These are phyloP conservation scores for Neonectria magnoliae DNA, from an alignment of 2,329 filamentous ascomycete species.

Conservation along the genomic window DNA sequence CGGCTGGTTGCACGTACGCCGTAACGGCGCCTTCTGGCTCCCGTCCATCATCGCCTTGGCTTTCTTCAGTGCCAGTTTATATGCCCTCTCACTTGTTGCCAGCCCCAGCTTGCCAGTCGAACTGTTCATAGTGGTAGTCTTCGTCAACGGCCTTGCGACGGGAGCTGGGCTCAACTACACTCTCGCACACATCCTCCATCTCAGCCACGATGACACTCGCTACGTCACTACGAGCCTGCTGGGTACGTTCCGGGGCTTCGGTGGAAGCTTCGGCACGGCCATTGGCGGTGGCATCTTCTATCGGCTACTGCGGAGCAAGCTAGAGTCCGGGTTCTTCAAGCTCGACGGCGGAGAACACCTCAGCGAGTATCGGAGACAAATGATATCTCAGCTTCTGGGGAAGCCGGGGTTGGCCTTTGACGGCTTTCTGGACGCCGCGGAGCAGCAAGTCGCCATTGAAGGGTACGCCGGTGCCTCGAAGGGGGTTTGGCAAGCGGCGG, in stretches of 20 bases:
- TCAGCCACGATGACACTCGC: constrained; percentile 72
- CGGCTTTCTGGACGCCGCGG: constrained; percentile 52
- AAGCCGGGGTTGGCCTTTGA: constrained; percentile 61
- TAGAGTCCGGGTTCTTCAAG: constrained; percentile 66
- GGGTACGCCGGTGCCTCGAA: constrained; percentile 59
- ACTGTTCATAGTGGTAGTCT: constrained; percentile 68
- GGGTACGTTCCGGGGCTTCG: constrained; percentile 83
- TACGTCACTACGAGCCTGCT: constrained; percentile 81
- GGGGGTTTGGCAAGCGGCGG: constrained; percentile 60
- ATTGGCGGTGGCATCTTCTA: constrained; percentile 82
- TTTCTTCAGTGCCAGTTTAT: constrained; percentile 69
- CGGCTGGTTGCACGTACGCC: constrained; percentile 79
- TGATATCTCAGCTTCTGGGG: constrained; percentile 61
- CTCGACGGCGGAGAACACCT: constrained; percentile 53
- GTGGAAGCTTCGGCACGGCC: constrained; percentile 81
- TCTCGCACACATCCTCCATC: constrained; percentile 80
- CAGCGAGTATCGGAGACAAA: constrained; percentile 46
- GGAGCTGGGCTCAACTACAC: constrained; percentile 83
- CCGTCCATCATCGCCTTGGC: constrained; percentile 68
- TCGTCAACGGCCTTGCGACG: constrained; percentile 76
- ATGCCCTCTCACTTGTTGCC: constrained; percentile 64
- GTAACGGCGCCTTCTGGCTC: constrained; percentile 77
- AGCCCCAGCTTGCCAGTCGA: constrained; percentile 60
- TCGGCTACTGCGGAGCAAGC: constrained; percentile 64
- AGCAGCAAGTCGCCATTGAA: constrained; percentile 57